Conservation (phyloP, 2,329 filamentous ascomycete species). For the Blastomyces gilchristii region DNA sequence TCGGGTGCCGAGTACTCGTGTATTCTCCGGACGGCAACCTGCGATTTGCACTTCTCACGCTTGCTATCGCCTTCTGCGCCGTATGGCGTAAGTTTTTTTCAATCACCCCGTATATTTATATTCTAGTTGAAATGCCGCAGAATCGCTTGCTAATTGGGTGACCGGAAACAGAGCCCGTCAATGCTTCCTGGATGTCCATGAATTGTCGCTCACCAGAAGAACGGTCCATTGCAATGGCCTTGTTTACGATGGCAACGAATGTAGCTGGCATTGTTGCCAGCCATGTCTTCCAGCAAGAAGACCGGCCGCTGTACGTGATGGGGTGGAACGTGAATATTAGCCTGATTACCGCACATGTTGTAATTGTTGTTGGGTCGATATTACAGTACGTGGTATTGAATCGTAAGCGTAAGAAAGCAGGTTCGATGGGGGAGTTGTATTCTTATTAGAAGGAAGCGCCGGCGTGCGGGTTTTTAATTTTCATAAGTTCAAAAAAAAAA, state of each 20-base stretch:
- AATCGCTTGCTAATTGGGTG: background rate
- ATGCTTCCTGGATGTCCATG: background rate
- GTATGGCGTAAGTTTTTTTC: slow-evolving; percentile 9
- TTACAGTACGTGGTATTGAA: background rate
- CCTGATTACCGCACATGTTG: background rate
- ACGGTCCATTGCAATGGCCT: background rate
- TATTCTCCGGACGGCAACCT: slow-evolving; percentile 3
- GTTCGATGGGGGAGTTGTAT: background rate
- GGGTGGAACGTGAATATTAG: slow-evolving; percentile 1
- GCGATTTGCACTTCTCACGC: slow-evolving; percentile 9
- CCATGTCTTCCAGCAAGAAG: background rate
- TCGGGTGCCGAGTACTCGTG: slow-evolving; percentile 5
- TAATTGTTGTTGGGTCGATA: background rate
- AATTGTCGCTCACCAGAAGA: background rate
- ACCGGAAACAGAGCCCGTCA: background rate
- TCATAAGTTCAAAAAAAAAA: background rate
- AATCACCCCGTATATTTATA: background rate
- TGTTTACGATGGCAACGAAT: background rate
- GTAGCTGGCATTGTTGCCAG: background rate
- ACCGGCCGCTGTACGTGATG: background rate
- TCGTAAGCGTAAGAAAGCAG: background rate
- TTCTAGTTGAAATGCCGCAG: background rate
- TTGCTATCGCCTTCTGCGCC: slow-evolving; percentile 8
- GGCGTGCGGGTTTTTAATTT: background rate
- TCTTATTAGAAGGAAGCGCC: background rate